Conservation (phyloP, 2,329 filamentous ascomycete genomes). For the Pseudonectria foliicola region DNA sequence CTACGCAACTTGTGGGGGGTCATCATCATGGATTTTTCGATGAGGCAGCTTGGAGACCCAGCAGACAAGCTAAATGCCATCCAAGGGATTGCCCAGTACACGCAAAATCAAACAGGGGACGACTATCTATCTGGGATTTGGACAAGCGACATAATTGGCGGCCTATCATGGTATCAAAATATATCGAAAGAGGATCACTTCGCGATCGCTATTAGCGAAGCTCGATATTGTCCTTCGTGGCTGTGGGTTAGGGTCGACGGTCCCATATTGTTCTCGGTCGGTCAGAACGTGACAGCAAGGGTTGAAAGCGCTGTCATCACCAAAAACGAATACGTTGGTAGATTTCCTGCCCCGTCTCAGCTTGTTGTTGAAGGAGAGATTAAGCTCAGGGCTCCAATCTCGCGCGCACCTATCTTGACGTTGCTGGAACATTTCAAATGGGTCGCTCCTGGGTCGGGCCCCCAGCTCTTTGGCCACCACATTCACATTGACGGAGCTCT, state of each 20-base stretch:
- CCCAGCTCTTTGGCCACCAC: not conserved
- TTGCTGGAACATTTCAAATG: not conserved
- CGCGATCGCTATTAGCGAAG: not conserved
- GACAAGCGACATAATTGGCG: slow-evolving; percentile 1
- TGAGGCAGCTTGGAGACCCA: slow-evolving; percentile 2
- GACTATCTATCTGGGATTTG: slow-evolving; percentile 1
- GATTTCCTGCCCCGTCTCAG: not conserved
- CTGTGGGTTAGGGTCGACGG: slow-evolving; percentile 4
- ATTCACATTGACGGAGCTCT: slow-evolving; percentile 1
- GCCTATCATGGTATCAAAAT: slow-evolving; percentile 4
- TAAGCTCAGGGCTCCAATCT: not conserved
- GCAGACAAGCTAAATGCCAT: slow-evolving; percentile 3
- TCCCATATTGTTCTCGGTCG: slow-evolving; percentile 1
- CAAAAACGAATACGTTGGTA: not conserved
- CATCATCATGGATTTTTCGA: not conserved
- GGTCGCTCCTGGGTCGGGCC: not conserved
- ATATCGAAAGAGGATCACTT: not conserved
- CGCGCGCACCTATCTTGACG: not conserved
- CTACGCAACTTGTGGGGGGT: not conserved
- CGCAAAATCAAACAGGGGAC: not conserved
- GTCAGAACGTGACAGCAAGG: not conserved
- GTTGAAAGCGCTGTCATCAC: not conserved
- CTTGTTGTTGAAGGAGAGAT: slow-evolving; percentile 1
- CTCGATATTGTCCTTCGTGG: slow-evolving; percentile 2
- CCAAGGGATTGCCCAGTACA: slow-evolving; percentile 1